Evolutionary conservation across 768 basidiomycete species (phyloP).

Genomic region (Wakefieldia striispora): DNA sequence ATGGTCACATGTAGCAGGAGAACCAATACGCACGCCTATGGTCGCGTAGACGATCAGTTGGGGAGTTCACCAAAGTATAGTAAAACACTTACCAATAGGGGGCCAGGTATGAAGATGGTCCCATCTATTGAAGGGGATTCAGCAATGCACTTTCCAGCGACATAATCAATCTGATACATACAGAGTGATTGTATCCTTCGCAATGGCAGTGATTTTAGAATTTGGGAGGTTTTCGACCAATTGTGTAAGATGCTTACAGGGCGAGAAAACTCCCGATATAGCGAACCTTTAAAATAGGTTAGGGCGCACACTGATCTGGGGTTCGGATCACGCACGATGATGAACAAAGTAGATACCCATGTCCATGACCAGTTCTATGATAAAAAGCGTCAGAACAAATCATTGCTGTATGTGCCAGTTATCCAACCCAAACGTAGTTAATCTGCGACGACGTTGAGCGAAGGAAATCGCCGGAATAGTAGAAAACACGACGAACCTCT

Average conservation of each 20-base stretch:
- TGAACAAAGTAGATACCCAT: no score
- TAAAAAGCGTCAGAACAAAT: not conserved
- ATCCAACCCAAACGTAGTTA: conserved; percentile 20
- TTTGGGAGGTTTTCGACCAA: not conserved
- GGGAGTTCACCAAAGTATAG: not conserved
- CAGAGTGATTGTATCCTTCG: not conserved
- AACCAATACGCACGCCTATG: conserved; percentile 18
- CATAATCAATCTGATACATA: not conserved
- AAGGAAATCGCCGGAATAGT: no score
- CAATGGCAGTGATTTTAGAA: not conserved
- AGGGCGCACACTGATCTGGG: not conserved
- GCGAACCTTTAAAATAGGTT: conserved; percentile 13
- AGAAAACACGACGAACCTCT: conserved; percentile 10
- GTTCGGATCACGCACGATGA: conserved; percentile 11
- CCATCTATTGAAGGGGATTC: conserved; percentile 8
- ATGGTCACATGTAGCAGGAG: not conserved
- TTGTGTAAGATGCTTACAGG: conserved; percentile 5
- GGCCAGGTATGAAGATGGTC: conserved; percentile 18
- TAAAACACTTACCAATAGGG: conserved; percentile 5
- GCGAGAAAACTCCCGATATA: conserved; percentile 10
- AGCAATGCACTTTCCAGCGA: not conserved
- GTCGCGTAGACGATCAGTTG: not conserved
- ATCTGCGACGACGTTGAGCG: conserved; percentile 8
- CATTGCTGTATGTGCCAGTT: not conserved
- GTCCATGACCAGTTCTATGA: conserved; percentile 18